Evolutionary conservation across 1,284 basidiomycete genomes (phyloP).

Genomic region (Pseudozyma thailandica): DNA sequence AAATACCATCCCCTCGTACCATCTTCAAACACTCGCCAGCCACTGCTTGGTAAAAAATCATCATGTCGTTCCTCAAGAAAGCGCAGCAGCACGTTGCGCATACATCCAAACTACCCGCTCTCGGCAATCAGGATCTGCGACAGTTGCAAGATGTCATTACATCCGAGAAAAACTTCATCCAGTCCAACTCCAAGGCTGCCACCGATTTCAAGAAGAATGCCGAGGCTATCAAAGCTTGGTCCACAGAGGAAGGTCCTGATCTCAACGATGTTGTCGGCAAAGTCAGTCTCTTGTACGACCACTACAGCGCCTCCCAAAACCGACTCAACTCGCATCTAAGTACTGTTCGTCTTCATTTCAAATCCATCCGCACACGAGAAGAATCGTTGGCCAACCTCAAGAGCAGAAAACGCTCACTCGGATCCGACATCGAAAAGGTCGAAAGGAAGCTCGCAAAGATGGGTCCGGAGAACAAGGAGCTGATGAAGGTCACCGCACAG

Average conservation of each 20-base stretch:
- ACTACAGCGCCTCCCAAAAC: constrained; percentile 77
- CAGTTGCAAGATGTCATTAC: constrained; percentile 88
- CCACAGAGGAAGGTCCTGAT: constrained; percentile 86
- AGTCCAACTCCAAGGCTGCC: constrained; percentile 77
- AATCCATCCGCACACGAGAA: constrained; percentile 81
- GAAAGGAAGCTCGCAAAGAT: constrained; percentile 91
- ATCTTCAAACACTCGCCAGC: background rate
- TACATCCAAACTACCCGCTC: constrained; percentile 78
- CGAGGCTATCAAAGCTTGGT: constrained; percentile 81
- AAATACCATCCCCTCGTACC: no score
- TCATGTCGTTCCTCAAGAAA: constrained; percentile 63
- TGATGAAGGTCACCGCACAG: constrained; percentile 79
- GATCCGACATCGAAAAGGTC: constrained; percentile 81
- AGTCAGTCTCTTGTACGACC: constrained; percentile 77
- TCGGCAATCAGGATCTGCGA: constrained; percentile 82
- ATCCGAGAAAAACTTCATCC: constrained; percentile 83
- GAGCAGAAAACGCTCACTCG: constrained; percentile 76
- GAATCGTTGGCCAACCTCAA: constrained; percentile 83
- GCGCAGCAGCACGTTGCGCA: constrained; percentile 75
- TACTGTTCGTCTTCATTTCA: constrained; percentile 75
- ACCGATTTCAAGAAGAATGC: constrained; percentile 78
- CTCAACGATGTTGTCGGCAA: constrained; percentile 81
- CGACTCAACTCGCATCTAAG: constrained; percentile 81
- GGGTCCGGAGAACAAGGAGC: constrained; percentile 86
- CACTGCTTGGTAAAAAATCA: background rate